Evolutionary conservation across 2,329 filamentous ascomycete genomes (phyloP), one percentile per base, ranked within the genome.

Genomic region (Fusarium bulbicola): DNA sequence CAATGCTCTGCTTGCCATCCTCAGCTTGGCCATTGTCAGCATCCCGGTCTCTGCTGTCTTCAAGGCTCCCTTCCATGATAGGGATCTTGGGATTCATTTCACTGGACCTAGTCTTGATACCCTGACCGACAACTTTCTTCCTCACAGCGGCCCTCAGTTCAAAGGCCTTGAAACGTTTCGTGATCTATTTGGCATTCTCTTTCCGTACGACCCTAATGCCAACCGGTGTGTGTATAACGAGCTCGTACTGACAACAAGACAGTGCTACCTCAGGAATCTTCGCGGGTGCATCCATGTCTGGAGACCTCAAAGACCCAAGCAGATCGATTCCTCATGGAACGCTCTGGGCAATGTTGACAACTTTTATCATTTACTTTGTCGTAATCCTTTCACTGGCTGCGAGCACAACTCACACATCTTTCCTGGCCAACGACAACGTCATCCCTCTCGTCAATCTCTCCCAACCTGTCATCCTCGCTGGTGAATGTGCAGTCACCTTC

Each of bases 241-340:
- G 15, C n/a, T 32, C 10, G 4, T 50, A 40, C 58, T 72, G 21
- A 69, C 70, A 46, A 18, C 11, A 14, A 15, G 53, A 15, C 20
- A 84, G 82, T 42, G 86, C 86, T 28, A 89, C 87, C 3, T 88
- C 84, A 6, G 87, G 88, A 30, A 90, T 89, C 70, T 88, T 89
- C 79, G 87, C 90, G 66, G 95, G 95, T 24, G 94, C 94, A 12
- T 95, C 93, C 75, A 97, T 97, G 94, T 97, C 94, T 13, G 94
- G 94, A 24, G 94, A 97, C 79, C 82, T 97, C 56, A 92, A 89
- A 70, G 92, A 94, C 71, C 94, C 94, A 1, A 95, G 93, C 85
- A 93, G 91, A 80, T 90, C 93, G 3, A 97, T 97, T 59, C 94
- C 94, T 0, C 92, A 90, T 70, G 94, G 94, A n/a, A 97, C 94